Evolutionary conservation across 176 grass and related monocot genomes (phyloP), one percentile per base, ranked within the genome.

Genomic region (Rhynchospora tenuis): DNA sequence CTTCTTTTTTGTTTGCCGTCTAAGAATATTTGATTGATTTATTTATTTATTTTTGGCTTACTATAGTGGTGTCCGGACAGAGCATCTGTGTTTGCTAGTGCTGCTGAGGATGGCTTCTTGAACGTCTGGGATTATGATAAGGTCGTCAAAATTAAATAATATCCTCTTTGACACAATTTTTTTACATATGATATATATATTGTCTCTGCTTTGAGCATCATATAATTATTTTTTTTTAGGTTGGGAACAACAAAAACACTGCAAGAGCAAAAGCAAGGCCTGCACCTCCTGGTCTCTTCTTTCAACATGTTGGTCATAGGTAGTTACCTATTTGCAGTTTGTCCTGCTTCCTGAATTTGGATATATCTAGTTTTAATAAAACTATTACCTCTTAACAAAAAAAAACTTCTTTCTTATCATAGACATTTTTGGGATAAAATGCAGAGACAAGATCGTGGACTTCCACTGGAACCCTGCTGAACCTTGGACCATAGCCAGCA

Each of bases 41-140:
- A 4, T 38, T 38, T 38, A 33, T 33, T 84, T 31, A n/a, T n/a
- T 64, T 80, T 54, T 74, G 66, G 31, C 82, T 27, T 33, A 57
- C 83, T 93, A 16, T 88, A 99, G 96, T 99, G 96, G 96, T 99
- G 88, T 83, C 96, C 96, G 78, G 91, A 95, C 80, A 99, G 73
- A 85, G 83, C 93, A 89, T 95, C 93, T 92, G 91, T 95, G 78
- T 99, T 99, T 89, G 91, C 90, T 89, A 95, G 96, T 88, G 84
- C 93, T 63, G 91, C 88, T 0, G 93, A 95, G 83, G 96, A 99
- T 87, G 93, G 93, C 50, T 90, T 93, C 81, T 83, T 99, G 66
- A 95, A 93, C 13, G 84, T 99, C 43, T 95, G 96, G 93, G 96
- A 93, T 73, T 83, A 95, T 86, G 92, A 93, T 22, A 93, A 99